phyloP scores from a whole-genome alignment of 306 rosid genomes.

The Corylus heterophylla region DNA sequence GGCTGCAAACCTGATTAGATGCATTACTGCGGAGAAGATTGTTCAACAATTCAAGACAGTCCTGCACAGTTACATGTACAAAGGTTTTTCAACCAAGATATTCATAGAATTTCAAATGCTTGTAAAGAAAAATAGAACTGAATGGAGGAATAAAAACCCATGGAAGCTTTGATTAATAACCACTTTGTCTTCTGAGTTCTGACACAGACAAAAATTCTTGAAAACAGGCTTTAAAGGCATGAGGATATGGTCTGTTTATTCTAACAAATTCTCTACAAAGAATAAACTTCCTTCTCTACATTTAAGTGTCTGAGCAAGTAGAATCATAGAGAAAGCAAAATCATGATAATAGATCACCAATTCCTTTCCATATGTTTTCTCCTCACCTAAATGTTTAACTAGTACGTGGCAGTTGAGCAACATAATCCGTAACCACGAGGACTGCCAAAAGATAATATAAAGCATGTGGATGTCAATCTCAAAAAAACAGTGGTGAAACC shows the following conservation, averaged over 20 bases:
- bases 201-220: neutral
- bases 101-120: slow-evolving; percentile 15
- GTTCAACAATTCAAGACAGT: slow-evolving; percentile 85
- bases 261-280: neutral
- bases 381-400: neutral
- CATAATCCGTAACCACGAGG: neutral
- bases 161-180: neutral
- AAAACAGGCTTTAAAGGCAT: neutral
- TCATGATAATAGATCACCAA: neutral
- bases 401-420: neutral
- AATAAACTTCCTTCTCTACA: neutral
- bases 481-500: neutral
- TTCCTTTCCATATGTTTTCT: neutral
- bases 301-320: neutral
- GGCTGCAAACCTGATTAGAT: slow-evolving; percentile 80
- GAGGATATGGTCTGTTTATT: neutral
- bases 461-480: neutral
- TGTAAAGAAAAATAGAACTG: slow-evolving; percentile 1
- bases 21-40: slow-evolving; percentile 70
- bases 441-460: neutral
- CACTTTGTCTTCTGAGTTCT: slow-evolving; percentile 1
- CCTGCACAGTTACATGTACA: slow-evolving; percentile 52
- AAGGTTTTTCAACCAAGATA: slow-evolving; percentile 33
- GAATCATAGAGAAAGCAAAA: neutral
- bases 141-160: neutral